Evolutionary conservation across 148 eudicot species (phyloP).

Genomic region (Vaccinium darrowii): DNA sequence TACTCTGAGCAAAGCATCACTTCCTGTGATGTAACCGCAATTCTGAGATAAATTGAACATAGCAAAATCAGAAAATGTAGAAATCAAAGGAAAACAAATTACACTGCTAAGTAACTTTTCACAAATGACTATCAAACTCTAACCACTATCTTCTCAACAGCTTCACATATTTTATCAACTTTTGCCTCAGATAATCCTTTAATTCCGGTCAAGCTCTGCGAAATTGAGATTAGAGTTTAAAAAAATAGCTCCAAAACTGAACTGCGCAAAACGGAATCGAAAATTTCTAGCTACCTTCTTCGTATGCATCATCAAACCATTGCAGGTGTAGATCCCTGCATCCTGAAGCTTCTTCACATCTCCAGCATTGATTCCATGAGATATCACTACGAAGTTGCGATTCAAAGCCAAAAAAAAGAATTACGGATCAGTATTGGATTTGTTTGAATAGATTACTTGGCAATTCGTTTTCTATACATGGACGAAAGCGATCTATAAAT

Average conservation of each 20-base stretch:
- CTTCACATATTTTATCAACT: constrained; percentile 96
- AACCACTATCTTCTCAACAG: constrained; percentile 95
- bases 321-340: constrained; percentile 91
- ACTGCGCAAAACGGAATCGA: background rate
- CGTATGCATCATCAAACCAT: constrained; percentile 97
- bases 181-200: constrained; percentile 99
- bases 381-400: constrained; percentile 41
- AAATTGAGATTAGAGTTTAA: background rate
- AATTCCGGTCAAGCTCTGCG: constrained; percentile 81
- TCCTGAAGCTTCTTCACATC: constrained; percentile 95
- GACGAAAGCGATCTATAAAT: background rate
- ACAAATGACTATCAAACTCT: constrained; percentile 17
- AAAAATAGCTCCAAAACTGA: background rate
- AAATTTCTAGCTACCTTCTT: constrained; percentile 57
- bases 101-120: background rate
- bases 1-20: constrained; percentile 90
- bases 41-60: constrained; percentile 43
- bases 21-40: constrained; percentile 94
- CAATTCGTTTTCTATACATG: background rate
- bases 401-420: no score
- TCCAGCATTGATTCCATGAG: constrained; percentile 96
- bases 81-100: background rate
- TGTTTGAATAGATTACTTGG: background rate
- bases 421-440: background rate
- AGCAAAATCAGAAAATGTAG: constrained; percentile 4